These are phyloP conservation scores for Puccinia polysora DNA, from an alignment of 1,284 basidiomycete genomes.

Conservation along the genomic window DNA sequence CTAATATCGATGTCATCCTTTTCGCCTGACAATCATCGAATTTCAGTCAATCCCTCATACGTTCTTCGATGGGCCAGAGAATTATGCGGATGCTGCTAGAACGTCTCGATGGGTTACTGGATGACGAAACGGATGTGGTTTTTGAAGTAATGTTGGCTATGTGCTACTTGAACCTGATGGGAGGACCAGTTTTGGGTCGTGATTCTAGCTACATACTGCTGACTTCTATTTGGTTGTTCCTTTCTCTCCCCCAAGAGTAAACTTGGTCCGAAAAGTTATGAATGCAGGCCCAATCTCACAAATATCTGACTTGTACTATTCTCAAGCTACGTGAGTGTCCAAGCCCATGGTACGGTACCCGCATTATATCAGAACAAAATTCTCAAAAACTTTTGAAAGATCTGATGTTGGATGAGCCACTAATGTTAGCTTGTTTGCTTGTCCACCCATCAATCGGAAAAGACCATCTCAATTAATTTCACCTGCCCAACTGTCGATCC, in stretches of 20 bases:
- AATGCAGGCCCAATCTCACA: background rate
- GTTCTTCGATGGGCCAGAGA: background rate
- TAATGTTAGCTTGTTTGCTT: background rate
- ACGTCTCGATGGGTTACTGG: slow-evolving; percentile 12
- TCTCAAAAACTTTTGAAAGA: too few species aligned
- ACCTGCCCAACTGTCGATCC: slow-evolving; percentile 4
- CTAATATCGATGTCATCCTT: background rate
- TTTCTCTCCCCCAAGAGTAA: background rate
- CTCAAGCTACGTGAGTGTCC: slow-evolving; percentile 21
- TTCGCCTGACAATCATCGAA: background rate
- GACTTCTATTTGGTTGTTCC: background rate
- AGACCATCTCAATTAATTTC: slow-evolving; percentile 22
- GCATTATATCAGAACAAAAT: too few species aligned
- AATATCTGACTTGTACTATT: background rate
- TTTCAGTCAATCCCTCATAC: background rate
- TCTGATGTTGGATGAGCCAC: background rate
- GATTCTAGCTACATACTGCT: background rate
- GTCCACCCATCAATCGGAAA: background rate
- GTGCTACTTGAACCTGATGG: background rate
- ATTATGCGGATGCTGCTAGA: slow-evolving; percentile 15
- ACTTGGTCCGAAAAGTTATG: slow-evolving; percentile 12
- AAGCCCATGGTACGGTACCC: background rate
- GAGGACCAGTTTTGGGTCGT: background rate
- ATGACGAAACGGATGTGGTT: slow-evolving; percentile 4
- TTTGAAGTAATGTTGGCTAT: slow-evolving; percentile 12